Evolutionary conservation across 345 rosid genomes (phyloP).

Genomic region (Gossypium anomalum): DNA sequence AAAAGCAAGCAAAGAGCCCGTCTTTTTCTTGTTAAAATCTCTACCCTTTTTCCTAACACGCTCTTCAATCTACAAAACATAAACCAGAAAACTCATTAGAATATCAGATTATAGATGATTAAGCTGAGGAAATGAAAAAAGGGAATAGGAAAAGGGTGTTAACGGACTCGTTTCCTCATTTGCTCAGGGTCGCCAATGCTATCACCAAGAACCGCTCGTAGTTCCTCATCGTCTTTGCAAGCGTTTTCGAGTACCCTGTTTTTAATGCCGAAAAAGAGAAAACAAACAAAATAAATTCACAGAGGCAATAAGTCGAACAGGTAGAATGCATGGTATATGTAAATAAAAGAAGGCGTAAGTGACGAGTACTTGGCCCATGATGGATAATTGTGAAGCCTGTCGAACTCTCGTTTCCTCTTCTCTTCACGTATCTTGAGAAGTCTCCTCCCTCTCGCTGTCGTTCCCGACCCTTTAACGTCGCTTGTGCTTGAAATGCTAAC

Average conservation of each 20-base stretch:
- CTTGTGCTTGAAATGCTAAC: not conserved
- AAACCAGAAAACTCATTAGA: not conserved
- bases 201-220: slow-evolving; percentile 79
- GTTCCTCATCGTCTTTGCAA: slow-evolving; percentile 77
- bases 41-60: slow-evolving; percentile 77
- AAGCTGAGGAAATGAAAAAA: not conserved
- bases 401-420: slow-evolving; percentile 76
- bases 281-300: not conserved
- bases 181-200: slow-evolving; percentile 53
- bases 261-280: not conserved
- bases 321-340: not conserved
- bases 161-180: slow-evolving; percentile 44
- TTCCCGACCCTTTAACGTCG: slow-evolving; percentile 54
- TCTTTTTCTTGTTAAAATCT: slow-evolving; percentile 61
- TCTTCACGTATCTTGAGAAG: slow-evolving; percentile 74
- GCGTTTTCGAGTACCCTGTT: slow-evolving; percentile 68
- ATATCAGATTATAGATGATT: not conserved
- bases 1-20: slow-evolving; percentile 80
- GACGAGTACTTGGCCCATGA: slow-evolving; percentile 42
- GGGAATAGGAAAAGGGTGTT: not conserved
- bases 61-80: slow-evolving; percentile 58
- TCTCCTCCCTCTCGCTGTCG: slow-evolving; percentile 89
- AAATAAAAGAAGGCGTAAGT: not conserved
- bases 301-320: not conserved
- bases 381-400: slow-evolving; percentile 73